These are phyloP conservation scores for Mortierella sp. DNA, from an alignment of 371 early-diverging fungal genomes.

Conservation along the genomic window DNA sequence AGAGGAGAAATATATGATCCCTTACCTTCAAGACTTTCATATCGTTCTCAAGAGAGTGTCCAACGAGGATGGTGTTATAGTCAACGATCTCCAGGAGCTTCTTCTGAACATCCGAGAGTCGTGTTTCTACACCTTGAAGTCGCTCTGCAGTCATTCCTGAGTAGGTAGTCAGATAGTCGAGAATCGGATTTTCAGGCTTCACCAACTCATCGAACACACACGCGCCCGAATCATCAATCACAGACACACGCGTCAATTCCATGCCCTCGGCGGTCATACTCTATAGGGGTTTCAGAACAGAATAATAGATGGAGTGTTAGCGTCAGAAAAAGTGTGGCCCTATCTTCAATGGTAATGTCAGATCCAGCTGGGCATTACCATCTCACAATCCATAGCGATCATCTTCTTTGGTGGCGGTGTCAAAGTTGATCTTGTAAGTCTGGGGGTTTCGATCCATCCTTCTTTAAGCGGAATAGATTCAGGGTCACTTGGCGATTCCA, in stretches of 20 bases:
- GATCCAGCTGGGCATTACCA: slow-evolving; percentile 60
- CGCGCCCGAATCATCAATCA: slow-evolving; percentile 63
- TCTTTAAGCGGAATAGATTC: slow-evolving; percentile 36
- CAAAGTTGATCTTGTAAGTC: slow-evolving; percentile 36
- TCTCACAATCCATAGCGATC: slow-evolving; percentile 87
- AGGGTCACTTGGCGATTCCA: slow-evolving; percentile 43
- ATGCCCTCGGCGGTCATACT: slow-evolving; percentile 73
- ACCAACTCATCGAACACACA: slow-evolving; percentile 78
- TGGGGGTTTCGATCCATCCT: slow-evolving; percentile 65
- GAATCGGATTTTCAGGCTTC: slow-evolving; percentile 69
- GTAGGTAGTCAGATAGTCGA: slow-evolving; percentile 77
- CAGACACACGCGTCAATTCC: slow-evolving; percentile 77
- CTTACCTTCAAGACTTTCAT: slow-evolving; percentile 66
- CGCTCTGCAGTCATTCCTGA: slow-evolving; percentile 75
- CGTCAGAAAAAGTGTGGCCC: background rate
- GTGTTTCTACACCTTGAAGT: slow-evolving; percentile 62
- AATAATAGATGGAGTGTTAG: background rate
- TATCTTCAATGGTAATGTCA: too few species aligned
- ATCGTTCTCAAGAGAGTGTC: slow-evolving; percentile 83
- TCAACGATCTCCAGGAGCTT: slow-evolving; percentile 63
- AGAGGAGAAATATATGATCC: background rate
- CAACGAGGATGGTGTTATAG: slow-evolving; percentile 73
- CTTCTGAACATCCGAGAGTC: slow-evolving; percentile 68
- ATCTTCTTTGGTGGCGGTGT: slow-evolving; percentile 53
- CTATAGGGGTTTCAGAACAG: slow-evolving; percentile 38